phyloP scores from a whole-genome alignment of 805 yeast species.

The Maudiozyma barnettii region DNA sequence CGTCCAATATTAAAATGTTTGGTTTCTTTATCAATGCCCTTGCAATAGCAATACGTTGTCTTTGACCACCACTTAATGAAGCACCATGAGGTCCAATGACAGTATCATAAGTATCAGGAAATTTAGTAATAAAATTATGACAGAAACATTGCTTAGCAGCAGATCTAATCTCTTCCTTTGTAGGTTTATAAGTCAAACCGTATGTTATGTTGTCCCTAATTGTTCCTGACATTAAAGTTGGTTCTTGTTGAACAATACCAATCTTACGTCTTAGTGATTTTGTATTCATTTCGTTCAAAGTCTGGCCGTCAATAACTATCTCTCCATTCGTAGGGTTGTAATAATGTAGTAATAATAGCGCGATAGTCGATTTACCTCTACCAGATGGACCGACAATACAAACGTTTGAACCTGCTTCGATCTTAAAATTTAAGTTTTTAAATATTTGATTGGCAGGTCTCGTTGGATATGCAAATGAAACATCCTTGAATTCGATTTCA shows the following conservation, averaged over 20 bases:
- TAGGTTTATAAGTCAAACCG: constrained; percentile 58
- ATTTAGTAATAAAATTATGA: constrained; percentile 45
- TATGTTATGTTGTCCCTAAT: constrained; percentile 69
- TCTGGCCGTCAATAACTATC: constrained; percentile 42
- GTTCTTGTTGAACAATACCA: constrained; percentile 71
- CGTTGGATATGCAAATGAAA: constrained; percentile 79
- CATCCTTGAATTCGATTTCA: constrained; percentile 53
- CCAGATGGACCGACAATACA: constrained; percentile 87
- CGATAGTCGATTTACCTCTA: constrained; percentile 79
- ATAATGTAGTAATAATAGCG: constrained; percentile 48
- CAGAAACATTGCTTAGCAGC: constrained; percentile 48
- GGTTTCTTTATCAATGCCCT: constrained; percentile 74
- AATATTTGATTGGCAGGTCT: constrained; percentile 60
- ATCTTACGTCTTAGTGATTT: constrained; percentile 47
- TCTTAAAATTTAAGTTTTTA: constrained; percentile 37
- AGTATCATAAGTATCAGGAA: constrained; percentile 61
- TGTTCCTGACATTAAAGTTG: constrained; percentile 70
- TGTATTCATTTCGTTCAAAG: constrained; percentile 40
- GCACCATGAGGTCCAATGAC: constrained; percentile 57
- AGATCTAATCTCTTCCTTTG: constrained; percentile 38
- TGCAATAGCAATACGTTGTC: constrained; percentile 80
- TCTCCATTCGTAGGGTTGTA: constrained; percentile 41
- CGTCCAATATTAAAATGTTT: constrained; percentile 67
- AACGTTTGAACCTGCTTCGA: constrained; percentile 49
- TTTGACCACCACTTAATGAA: constrained; percentile 83